Percentiles rank a stretch among this genome's conserved stretches.
phyloP scores from a whole-genome alignment of 768 basidiomycete species.

The Butyriboletus loyo region DNA sequence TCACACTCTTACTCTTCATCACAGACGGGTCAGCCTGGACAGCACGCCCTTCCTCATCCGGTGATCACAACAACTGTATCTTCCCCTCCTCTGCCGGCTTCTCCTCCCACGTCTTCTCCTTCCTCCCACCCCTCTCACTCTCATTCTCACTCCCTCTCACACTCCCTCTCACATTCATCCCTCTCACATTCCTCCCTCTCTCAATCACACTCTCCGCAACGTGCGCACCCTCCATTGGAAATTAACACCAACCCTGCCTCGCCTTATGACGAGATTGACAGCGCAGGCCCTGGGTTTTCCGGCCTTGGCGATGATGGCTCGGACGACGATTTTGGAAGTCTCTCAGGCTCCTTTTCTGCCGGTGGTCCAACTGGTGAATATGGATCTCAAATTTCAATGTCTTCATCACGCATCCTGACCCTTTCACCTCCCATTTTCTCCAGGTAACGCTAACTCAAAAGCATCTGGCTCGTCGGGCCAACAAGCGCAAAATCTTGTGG shows the following conservation, averaged over 20 bases:
- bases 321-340: conserved; percentile 24
- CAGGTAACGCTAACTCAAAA: conserved; percentile 14
- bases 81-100: conserved; percentile 25
- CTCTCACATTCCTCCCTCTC: conserved; percentile 24
- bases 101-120: conserved; percentile 24
- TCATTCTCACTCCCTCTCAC: conserved; percentile 18
- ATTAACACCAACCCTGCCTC: conserved; percentile 24
- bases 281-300: conserved; percentile 32
- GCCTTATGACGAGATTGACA: conserved; percentile 61
- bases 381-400: background rate
- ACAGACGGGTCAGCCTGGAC: conserved; percentile 1
- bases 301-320: conserved; percentile 24
- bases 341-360: conserved; percentile 14
- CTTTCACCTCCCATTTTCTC: background rate
- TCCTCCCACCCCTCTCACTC: conserved; percentile 25
- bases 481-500: conserved; percentile 51
- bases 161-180: conserved; percentile 22
- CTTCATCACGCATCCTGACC: background rate
- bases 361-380: conserved; percentile 9
- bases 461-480: conserved; percentile 15
- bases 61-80: conserved; percentile 33
- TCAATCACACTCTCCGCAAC: conserved; percentile 18
- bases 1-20: conserved; percentile 25
- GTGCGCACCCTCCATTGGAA: conserved; percentile 26
- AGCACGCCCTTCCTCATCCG: conserved; percentile 23